phyloP scores from a whole-genome alignment of 306 rosid genomes.

The Cicer chorassanicum region DNA sequence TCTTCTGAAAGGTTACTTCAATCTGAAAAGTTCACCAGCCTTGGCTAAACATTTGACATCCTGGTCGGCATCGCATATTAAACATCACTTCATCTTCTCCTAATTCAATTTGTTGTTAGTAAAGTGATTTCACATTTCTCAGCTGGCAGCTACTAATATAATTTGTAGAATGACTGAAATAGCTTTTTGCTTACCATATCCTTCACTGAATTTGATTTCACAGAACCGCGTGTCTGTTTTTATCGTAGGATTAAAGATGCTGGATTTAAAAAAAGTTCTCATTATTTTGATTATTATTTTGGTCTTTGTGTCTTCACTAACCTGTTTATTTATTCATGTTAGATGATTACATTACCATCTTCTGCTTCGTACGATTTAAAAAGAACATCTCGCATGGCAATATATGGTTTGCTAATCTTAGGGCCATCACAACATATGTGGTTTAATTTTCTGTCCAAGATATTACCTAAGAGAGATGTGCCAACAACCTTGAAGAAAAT shows the following conservation, averaged over 20 bases:
- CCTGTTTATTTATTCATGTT: conserved; percentile 21
- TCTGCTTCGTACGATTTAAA: conserved; percentile 54
- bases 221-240: not conserved
- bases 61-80: not conserved
- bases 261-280: not conserved
- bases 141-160: not conserved
- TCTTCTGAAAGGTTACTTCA: not conserved
- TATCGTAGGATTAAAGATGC: not conserved
- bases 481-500: conserved; percentile 71
- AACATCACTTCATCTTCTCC: not conserved
- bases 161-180: not conserved
- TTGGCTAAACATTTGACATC: not conserved
- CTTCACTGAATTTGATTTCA: conserved; percentile 21
- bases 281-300: not conserved
- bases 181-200: not conserved
- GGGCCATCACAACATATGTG: conserved; percentile 84
- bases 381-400: conserved; percentile 72
- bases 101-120: not conserved
- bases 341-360: conserved; percentile 63
- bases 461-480: conserved; percentile 63
- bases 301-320: conserved; percentile 28
- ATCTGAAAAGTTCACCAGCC: not conserved
- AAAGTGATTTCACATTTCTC: not conserved
- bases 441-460: conserved; percentile 65
- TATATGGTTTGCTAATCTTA: conserved; percentile 67